A percentile compares a stretch with the other conserved stretches of the same genome.
These are phyloP conservation scores for Phytophthora meadii DNA, from an alignment of 352 stramenopile genomes.

Conservation along the genomic window DNA sequence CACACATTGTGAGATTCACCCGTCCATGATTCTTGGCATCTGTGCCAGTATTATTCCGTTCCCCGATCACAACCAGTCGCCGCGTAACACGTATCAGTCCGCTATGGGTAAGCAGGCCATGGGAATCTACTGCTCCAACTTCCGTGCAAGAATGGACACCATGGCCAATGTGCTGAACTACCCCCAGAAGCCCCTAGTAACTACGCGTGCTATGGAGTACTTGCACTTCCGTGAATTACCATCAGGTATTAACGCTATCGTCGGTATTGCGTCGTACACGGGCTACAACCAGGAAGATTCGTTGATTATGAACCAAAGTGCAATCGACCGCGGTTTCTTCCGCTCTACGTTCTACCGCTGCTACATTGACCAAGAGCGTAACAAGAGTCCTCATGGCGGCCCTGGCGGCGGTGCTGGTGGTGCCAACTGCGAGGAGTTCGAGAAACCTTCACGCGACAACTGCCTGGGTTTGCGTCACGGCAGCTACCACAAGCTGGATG, in stretches of 20 bases:
- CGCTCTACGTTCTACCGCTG: conserved; percentile 99
- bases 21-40: conserved; percentile 99
- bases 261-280: conserved; percentile 89
- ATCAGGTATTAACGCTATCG: conserved; percentile 98
- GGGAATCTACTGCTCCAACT: conserved; percentile 99
- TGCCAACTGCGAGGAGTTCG: conserved; percentile 93
- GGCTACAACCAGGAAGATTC: conserved; percentile 99
- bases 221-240: conserved; percentile 98
- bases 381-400: conserved; percentile 82
- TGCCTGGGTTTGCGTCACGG: conserved; percentile 95
- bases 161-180: conserved; percentile 99
- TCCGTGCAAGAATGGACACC: conserved; percentile 99
- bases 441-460: conserved; percentile 96
- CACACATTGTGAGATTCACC: conserved; percentile 99
- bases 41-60: conserved; percentile 99
- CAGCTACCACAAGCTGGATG: conserved; percentile 99
- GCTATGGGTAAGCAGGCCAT: conserved; percentile 99
- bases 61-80: conserved; percentile 99
- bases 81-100: conserved; percentile 99
- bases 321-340: conserved; percentile 99
- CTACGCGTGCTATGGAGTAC: conserved; percentile 99
- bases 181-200: conserved; percentile 99
- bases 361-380: conserved; percentile 96
- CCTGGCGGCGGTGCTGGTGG: conserved; percentile 59
- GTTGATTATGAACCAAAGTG: conserved; percentile 99